These are phyloP conservation scores for Herpetospermum pedunculosum DNA, from an alignment of 306 rosid species.

Conservation along the genomic window DNA sequence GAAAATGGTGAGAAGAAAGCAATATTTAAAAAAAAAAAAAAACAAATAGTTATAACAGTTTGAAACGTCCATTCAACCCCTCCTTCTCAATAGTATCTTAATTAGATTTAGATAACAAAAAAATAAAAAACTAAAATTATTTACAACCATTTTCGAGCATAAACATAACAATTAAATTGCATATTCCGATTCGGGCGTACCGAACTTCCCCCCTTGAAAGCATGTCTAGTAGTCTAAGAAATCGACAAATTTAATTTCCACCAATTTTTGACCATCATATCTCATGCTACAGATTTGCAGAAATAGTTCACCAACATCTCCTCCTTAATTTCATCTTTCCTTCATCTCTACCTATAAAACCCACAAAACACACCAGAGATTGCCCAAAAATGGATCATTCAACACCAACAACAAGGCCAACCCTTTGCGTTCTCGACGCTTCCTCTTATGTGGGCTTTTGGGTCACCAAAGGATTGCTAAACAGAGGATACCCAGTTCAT, in stretches of 20 bases:
- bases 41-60: too few species aligned
- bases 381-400: conserved; percentile 11
- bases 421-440: conserved; percentile 35
- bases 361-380: background rate
- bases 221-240: background rate
- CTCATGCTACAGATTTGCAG: background rate
- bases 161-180: background rate
- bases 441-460: conserved; percentile 40
- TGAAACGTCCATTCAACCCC: too few species aligned
- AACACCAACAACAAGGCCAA: conserved; percentile 11
- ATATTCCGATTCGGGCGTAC: background rate
- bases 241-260: background rate
- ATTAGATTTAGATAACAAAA: too few species aligned
- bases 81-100: too few species aligned
- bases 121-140: background rate
- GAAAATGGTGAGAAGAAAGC: too few species aligned
- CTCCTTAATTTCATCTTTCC: background rate
- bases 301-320: background rate
- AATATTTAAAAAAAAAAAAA: too few species aligned
- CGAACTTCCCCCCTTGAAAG: background rate
- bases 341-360: background rate
- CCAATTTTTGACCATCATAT: background rate
- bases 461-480: conserved; percentile 28
- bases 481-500: conserved; percentile 33
- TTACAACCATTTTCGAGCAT: background rate